Conservation (phyloP, 768 basidiomycete species). For the Suillus sp. region DNA sequence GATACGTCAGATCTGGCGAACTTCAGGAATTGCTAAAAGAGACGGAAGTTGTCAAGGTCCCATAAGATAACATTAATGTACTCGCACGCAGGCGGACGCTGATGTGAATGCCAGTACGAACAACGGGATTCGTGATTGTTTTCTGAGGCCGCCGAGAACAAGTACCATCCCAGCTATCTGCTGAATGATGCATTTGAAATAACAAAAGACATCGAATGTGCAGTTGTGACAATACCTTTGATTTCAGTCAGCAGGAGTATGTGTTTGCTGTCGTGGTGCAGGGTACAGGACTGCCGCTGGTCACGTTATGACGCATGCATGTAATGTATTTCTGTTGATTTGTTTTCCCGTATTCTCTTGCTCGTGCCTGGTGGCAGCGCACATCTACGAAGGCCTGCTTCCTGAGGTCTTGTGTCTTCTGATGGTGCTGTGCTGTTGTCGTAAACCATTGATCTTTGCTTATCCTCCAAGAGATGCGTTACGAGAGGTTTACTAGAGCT, state of each 20-base stretch:
- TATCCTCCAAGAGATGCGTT: neutral
- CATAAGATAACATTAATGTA: neutral
- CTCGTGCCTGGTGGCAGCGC: neutral
- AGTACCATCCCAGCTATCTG: neutral
- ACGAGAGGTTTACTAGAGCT: neutral
- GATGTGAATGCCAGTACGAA: neutral
- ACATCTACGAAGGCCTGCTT: neutral
- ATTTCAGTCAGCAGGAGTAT: neutral
- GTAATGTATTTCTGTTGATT: neutral
- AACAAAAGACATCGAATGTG: neutral
- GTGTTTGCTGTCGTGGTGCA: neutral
- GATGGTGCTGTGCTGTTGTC: neutral
- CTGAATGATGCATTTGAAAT: neutral
- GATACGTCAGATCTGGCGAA: neutral
- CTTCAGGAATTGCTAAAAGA: neutral
- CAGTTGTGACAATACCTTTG: neutral
- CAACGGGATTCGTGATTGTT: neutral
- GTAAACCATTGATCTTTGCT: neutral
- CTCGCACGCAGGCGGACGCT: neutral
- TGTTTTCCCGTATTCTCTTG: neutral
- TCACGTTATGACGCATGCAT: neutral
- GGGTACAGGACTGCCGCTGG: neutral
- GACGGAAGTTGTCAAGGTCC: neutral
- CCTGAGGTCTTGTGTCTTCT: neutral
- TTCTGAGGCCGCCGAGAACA: slow-evolving; percentile 2